Conservation (phyloP, 345 rosid species). For the Conringia planisiliqua region DNA sequence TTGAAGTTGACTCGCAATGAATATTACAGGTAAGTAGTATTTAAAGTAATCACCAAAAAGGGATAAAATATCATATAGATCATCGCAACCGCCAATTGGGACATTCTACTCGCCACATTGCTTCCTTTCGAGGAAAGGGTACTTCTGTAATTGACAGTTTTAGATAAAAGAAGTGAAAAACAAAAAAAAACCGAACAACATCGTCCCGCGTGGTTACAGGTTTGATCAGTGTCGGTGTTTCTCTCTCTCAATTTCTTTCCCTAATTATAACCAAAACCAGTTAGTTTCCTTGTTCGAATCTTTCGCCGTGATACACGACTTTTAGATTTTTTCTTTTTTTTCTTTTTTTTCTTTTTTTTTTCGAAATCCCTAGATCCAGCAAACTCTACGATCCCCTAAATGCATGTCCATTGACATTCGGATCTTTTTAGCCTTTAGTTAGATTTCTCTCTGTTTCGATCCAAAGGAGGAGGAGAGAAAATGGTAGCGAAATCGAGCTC, state of each 20-base stretch:
- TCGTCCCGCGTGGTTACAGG: conserved; percentile 36
- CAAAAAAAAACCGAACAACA: background rate
- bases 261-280: conserved; percentile 9
- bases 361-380: conserved; percentile 10
- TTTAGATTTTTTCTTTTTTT: background rate
- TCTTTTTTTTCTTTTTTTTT: background rate
- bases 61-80: background rate
- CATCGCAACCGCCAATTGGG: background rate
- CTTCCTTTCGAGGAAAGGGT: conserved; percentile 14
- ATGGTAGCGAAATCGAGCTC: conserved; percentile 60
- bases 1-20: conserved; percentile 15
- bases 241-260: background rate
- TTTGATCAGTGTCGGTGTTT: conserved; percentile 29
- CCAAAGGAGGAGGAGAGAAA: background rate
- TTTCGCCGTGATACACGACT: background rate
- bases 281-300: background rate
- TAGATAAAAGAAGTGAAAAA: background rate
- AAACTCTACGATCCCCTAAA: background rate
- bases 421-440: background rate
- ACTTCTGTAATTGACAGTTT: background rate
- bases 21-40: conserved; percentile 11
- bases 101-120: conserved; percentile 1
- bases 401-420: conserved; percentile 16
- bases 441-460: background rate
- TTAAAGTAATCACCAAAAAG: background rate